Base-by-base conservation (phyloP, 169 alveolate species). In the Eimeria tenella region DNA sequence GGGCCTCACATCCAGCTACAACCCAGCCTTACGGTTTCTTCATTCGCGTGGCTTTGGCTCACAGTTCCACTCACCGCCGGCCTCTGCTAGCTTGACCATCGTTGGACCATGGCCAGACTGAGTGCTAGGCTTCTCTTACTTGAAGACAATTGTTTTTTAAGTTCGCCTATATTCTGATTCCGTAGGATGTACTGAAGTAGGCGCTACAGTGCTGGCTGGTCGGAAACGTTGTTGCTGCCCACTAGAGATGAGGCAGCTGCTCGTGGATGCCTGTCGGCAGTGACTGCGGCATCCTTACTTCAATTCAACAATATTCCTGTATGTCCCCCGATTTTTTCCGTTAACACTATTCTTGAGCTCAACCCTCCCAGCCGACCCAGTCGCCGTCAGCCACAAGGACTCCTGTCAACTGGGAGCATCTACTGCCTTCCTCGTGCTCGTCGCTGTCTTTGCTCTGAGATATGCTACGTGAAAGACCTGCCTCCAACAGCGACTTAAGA, bases 71-170 rank as follows among this genome's bases (percentile, higher is more conserved):
- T 31, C 21, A 81, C 89, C 73, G 73, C 89, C 89, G 89, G 89
- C 89, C 89, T 81, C 58, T 56, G 89, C 89, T 23, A 21, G 73
- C 11, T 58, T 81, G 89, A 81, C 89, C 89, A 81, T 31, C 89
- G 73, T 56, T 49, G 7, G 89, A 81, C 89, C 89, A 81, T 21
- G 58, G 89, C 89, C 23, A 65, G 31, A 53, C 56, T 53, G 42
- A 1, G 31, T 10, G 6, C 56, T 81, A 56, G 5, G 11, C 68
- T 60, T 56, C 73, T 81, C 55, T 71, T 81, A 52, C 25, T n/a
- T 11, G 70, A 25, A 10, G 49, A 15, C n/a, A 25, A 42, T 53
- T 50, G 9, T 17, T 15, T n/a, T 58, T 81, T 81, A 55, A 81
- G 17, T 81, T 52, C n/a, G 70, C 55, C 53, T 81, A 81, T n/a